Evolutionary conservation across 2,329 filamentous ascomycete species (phyloP).

Genomic region (Pezicula radicicola): DNA sequence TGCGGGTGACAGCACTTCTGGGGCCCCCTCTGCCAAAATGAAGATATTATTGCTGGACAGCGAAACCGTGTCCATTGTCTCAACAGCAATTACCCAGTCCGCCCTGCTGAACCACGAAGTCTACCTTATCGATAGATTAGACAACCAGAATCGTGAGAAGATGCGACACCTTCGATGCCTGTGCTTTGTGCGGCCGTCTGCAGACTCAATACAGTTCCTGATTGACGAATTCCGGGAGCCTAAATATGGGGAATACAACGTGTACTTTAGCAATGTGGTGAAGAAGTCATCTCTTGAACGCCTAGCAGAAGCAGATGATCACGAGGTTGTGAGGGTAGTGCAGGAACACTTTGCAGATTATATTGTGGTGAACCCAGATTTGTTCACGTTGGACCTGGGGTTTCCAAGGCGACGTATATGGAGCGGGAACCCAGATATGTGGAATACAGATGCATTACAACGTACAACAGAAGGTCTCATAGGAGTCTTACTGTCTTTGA

Average conservation of each 20-base stretch:
- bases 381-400: constrained; percentile 76
- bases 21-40: constrained; percentile 82
- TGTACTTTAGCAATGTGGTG: constrained; percentile 97
- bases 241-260: constrained; percentile 94
- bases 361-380: constrained; percentile 88
- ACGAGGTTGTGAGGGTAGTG: constrained; percentile 91
- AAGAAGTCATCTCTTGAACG: constrained; percentile 95
- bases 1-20: constrained; percentile 67
- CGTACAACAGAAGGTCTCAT: constrained; percentile 84
- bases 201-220: constrained; percentile 87
- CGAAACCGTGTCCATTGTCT: constrained; percentile 92
- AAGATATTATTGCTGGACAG: constrained; percentile 93
- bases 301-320: constrained; percentile 92
- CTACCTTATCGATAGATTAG: constrained; percentile 93
- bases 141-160: constrained; percentile 87
- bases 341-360: constrained; percentile 98
- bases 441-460: constrained; percentile 87
- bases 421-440: constrained; percentile 77
- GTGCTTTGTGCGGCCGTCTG: constrained; percentile 87
- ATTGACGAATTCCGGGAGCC: constrained; percentile 95
- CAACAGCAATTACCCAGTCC: constrained; percentile 93
- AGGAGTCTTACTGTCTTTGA: constrained; percentile 80
- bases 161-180: constrained; percentile 96
- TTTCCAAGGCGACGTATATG: constrained; percentile 76
- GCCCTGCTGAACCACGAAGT: constrained; percentile 93